These are phyloP conservation scores for Lactarius akahatsu DNA, from an alignment of 768 basidiomycete genomes.

Conservation along the genomic window DNA sequence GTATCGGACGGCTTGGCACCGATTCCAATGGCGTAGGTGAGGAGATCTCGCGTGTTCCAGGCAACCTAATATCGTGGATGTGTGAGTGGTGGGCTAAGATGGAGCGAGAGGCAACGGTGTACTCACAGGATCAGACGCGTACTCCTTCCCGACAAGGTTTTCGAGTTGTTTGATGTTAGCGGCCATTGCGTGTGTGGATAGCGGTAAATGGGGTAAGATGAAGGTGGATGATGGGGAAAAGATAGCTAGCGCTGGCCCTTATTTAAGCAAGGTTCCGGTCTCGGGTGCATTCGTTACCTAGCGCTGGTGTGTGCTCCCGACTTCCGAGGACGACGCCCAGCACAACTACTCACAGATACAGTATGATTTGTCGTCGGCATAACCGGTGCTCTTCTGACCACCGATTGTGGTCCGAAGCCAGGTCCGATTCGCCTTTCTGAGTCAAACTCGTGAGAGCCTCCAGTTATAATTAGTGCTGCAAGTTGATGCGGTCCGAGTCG, in stretches of 20 bases:
- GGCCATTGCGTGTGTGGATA: constrained; percentile 10
- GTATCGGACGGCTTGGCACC: constrained; percentile 78
- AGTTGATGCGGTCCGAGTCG: too few relatives aligned
- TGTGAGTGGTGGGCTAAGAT: not conserved
- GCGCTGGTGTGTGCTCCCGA: not conserved
- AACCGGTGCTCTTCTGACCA: too few relatives aligned
- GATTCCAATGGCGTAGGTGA: constrained; percentile 77
- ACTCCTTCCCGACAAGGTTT: constrained; percentile 61
- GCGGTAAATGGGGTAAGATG: not conserved
- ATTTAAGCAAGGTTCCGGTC: not conserved
- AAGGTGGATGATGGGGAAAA: not conserved
- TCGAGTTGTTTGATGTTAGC: constrained; percentile 44
- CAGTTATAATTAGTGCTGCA: too few relatives aligned
- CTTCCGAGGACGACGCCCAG: too few relatives aligned
- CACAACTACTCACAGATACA: too few relatives aligned
- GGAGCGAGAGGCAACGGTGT: not conserved
- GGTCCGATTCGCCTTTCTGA: too few relatives aligned
- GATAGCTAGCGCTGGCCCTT: not conserved
- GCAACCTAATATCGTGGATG: constrained; percentile 49
- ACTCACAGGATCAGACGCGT: constrained; percentile 55
- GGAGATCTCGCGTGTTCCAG: constrained; percentile 83
- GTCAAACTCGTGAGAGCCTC: too few relatives aligned
- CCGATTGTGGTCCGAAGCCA: too few relatives aligned
- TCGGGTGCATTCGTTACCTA: not conserved
- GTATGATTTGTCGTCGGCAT: too few relatives aligned